Conservation (phyloP, 306 rosid species). For the Pachyrhizus erosus region DNA sequence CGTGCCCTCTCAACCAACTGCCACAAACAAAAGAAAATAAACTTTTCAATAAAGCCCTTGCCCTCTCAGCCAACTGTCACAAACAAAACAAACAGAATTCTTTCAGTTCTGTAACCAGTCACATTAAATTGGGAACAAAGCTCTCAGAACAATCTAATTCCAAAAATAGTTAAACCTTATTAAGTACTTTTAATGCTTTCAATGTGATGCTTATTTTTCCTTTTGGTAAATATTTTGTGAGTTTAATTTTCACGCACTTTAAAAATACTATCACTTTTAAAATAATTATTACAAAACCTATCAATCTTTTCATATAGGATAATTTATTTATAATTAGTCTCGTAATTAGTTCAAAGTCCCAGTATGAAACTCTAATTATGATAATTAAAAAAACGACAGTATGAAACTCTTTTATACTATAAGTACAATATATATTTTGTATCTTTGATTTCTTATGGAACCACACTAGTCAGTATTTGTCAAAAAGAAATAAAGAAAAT, state of each 20-base stretch:
- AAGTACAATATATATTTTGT: too few species aligned
- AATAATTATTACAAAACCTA: too few species aligned
- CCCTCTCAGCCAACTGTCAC: constrained; percentile 56
- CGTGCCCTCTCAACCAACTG: constrained; percentile 63
- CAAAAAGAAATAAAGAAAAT: not conserved
- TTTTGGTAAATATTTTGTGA: not conserved
- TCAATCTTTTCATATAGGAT: not conserved
- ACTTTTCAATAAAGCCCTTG: constrained; percentile 57
- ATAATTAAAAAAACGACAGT: too few species aligned
- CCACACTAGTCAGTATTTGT: not conserved
- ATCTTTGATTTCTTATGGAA: not conserved
- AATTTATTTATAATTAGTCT: too few species aligned
- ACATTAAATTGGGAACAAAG: not conserved
- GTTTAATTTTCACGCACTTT: not conserved
- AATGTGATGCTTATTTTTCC: not conserved
- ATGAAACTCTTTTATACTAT: too few species aligned
- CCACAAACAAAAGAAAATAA: constrained; percentile 27
- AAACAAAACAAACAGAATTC: not conserved
- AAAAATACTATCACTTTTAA: not conserved
- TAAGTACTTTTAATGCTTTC: not conserved
- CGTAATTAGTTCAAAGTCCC: not conserved
- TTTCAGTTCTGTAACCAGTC: not conserved
- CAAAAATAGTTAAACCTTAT: not conserved
- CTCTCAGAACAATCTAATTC: not conserved
- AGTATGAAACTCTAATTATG: too few species aligned